A percentile compares a stretch with the other conserved stretches of the same genome.
Evolutionary conservation across 2,329 filamentous ascomycete species (phyloP).

Genomic region (Akanthomyces uredinophilus): DNA sequence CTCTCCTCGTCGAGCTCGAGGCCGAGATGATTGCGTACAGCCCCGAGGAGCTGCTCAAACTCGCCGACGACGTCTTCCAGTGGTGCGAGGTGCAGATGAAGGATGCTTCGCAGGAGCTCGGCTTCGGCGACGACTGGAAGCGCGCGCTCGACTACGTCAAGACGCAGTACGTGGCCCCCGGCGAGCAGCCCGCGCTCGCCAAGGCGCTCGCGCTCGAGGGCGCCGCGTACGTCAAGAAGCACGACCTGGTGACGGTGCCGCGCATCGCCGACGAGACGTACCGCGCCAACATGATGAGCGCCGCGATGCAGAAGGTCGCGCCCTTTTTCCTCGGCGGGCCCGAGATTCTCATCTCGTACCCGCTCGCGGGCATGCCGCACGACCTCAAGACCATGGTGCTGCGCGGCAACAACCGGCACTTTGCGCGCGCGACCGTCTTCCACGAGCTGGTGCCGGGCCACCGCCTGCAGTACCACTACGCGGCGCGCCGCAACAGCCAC

Average conservation of each 20-base stretch:
- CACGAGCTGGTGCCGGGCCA: conserved; percentile 59
- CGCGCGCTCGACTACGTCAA: conserved; percentile 52
- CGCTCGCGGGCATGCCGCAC: conserved; percentile 47
- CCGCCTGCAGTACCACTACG: conserved; percentile 48
- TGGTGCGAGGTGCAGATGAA: conserved; percentile 55
- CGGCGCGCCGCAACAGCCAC: conserved; percentile 42
- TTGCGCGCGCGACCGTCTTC: conserved; percentile 54
- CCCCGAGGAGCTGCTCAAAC: conserved; percentile 49
- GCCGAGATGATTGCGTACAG: conserved; percentile 55
- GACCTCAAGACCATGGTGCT: conserved; percentile 54
- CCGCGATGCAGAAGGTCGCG: conserved; percentile 47
- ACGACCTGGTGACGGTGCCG: conserved; percentile 53
- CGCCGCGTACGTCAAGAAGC: conserved; percentile 45
- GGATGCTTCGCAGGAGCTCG: conserved; percentile 43
- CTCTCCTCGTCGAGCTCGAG: conserved; percentile 46
- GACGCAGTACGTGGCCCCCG: conserved; percentile 47
- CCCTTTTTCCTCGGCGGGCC: conserved; percentile 56
- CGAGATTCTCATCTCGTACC: conserved; percentile 51
- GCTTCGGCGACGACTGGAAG: conserved; percentile 45
- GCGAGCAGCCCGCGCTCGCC: conserved; percentile 48
- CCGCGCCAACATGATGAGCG: conserved; percentile 53
- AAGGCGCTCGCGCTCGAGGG: conserved; percentile 47
- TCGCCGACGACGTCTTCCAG: conserved; percentile 45
- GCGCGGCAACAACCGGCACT: conserved; percentile 54
- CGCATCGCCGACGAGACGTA: conserved; percentile 47